Evolutionary conservation across 768 basidiomycete species (phyloP), one percentile per base, ranked within the genome.

Genomic region (Pleurotus sapidus): DNA sequence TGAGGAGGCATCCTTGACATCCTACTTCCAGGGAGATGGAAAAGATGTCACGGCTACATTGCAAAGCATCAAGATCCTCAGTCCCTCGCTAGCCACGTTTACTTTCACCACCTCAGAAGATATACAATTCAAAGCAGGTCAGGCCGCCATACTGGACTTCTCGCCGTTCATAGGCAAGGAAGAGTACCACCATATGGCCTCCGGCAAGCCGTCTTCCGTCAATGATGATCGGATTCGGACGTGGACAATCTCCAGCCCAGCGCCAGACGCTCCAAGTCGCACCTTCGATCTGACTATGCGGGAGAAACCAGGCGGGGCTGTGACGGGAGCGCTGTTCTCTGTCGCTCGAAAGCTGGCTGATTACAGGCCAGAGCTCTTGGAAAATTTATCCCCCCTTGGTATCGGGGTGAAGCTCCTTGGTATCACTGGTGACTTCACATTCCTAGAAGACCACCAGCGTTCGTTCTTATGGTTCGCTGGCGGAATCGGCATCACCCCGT

Each of bases 161-260:
- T 73, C 76, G 1, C 65, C 74, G 18, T 71, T 87, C 51, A 64
- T 86, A 9, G 82, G 84, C 14, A 59, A 70, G 20, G 69, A 72
- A 4, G 67, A 68, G 18, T 83, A 82, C 64, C 70, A 72, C 48
- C 85, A 86, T 62, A 84, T 86, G 75, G 74, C 80, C 3, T 74
- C 74, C 30, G 55, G 62, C 9, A 71, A 75, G 11, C 77, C 78
- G 1, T 75, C 69, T 17, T 72, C 74, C 9, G 69, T 82, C 15
- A 84, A 84, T 62, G 84, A 86, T 64, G 84, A 87, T 61, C 77
- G 82, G 49, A 78, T 87, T 12, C 80, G 84, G 9, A 86, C 84
- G 3, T 87, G 84, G 84, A 86, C 84, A 0, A 73, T 86, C 15
- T 84, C 85, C 17, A 74, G 74, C 12, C 40, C 67, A 17, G 60